Percentiles rank a stretch among this genome's conserved stretches.
phyloP scores from a whole-genome alignment of 257 asterid genomes.

The Solanum neorickii region DNA sequence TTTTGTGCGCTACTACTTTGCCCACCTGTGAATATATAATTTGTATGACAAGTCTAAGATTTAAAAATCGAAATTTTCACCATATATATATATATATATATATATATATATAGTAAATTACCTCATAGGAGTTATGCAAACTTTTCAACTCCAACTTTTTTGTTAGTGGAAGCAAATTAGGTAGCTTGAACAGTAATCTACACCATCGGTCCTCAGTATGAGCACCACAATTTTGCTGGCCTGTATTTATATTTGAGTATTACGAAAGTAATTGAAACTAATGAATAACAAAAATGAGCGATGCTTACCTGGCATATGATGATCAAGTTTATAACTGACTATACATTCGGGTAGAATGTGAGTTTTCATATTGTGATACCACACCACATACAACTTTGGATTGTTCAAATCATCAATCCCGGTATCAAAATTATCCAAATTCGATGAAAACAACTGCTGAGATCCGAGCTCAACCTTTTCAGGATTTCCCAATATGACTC shows the following conservation, averaged over 20 bases:
- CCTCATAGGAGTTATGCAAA: slow-evolving; percentile 32
- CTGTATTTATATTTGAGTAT: slow-evolving; percentile 3
- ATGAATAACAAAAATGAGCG: neutral
- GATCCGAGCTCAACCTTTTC: slow-evolving; percentile 54
- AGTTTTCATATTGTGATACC: slow-evolving; percentile 50
- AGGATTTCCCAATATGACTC: slow-evolving; percentile 48
- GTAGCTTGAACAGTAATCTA: slow-evolving; percentile 29
- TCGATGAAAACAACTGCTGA: slow-evolving; percentile 34
- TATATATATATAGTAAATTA: neutral
- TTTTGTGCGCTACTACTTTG: slow-evolving; percentile 22
- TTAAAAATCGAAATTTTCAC: neutral
- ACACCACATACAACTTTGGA: slow-evolving; percentile 52
- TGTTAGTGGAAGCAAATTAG: slow-evolving; percentile 30
- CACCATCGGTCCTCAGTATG: slow-evolving; percentile 2
- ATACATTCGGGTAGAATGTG: slow-evolving; percentile 42
- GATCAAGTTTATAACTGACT: slow-evolving; percentile 48
- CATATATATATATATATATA: neutral
- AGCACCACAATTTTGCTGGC: slow-evolving; percentile 11
- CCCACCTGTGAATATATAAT: slow-evolving; percentile 33
- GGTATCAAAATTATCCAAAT: slow-evolving; percentile 43
- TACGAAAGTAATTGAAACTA: neutral
- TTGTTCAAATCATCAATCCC: slow-evolving; percentile 51
- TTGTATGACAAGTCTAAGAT: neutral
- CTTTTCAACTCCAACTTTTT: slow-evolving; percentile 27
- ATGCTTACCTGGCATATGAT: slow-evolving; percentile 12